Evolutionary conservation across 2,329 filamentous ascomycete genomes (phyloP), one percentile per base, ranked within the genome.

Genomic region (Aplosporella prunicola): DNA sequence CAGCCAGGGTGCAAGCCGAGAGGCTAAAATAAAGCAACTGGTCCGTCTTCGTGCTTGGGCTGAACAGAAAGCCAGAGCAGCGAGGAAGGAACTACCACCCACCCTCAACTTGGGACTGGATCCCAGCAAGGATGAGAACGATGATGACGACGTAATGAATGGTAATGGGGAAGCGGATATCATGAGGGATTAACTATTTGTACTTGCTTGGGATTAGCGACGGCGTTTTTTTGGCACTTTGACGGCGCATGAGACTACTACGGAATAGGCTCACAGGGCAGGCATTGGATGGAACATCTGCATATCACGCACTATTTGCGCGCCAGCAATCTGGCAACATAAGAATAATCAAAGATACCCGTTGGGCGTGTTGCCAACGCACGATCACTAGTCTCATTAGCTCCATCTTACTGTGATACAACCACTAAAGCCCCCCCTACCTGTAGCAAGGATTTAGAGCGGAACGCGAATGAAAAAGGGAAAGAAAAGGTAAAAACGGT

Each of bases 11-110:
- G 69, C 78, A 47, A 72, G 78, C 44, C 76, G 80, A 43, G 85
- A 94, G 57, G 82, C 88, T 9, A 82, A 84, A 17, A 84, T 98
- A 46, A 74, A 82, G 39, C 76, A 82, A 45, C 69, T 98, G 3
- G 78, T 94, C 26, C 80, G 80, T 51, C 72, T 93, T 54, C 76
- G 89, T 40, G 78, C 80, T 1, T 98, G 89, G 86, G 80, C 85
- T 8, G 89, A 96, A 60, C 67, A 69, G 13, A 71, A 71, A 37
- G 78, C 75, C 8, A 46, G 62, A 24, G 58, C 61, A 16, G 51
- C 58, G 10, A 60, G 60, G 39, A 63, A 58, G 44, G 61, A 58
- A 20, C 39, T 69, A 13, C 65, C 66, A 10, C 43, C 52, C 0
- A 46, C 44, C 5, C 46, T 68, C n/a, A 52, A 56, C 4, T 50